Evolutionary conservation across 495 filamentous ascomycete genomes (phyloP), one percentile per base, ranked within the genome.

Genomic region (Penicillium coffeae): DNA sequence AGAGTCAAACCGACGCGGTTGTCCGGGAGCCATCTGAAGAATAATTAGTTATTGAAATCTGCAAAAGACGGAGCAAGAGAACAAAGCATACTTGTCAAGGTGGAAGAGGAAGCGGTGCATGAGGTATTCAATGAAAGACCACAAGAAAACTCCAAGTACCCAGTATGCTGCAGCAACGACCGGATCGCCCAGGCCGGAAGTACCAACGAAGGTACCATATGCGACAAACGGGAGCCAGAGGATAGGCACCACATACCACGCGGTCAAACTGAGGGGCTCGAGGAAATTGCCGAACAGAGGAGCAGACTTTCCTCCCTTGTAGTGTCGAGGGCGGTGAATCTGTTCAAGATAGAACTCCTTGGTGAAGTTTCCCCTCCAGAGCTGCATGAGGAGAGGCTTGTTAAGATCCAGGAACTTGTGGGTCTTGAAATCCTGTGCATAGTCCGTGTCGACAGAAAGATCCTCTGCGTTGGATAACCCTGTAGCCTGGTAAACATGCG

Each of bases 221-320:
- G 71, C 55, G n/a, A 93, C 78, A 9, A 70, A 73, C 15, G 94
- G 94, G n/a, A 92, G 60, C 94, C 94, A 99, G 8, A 95, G 35
- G 0, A 78, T 72, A 9, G 94, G 94, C 12, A 97, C 77, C 37
- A 93, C 62, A 81, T 85, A 97, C 90, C 91, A 97, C 5, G 91
- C 80, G 7, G 94, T 97, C 72, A 90, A 87, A 66, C 86, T 89
- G 20, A 99, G 72, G 6, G 94, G 94, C 68, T 99, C 94, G 9
- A 99, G 77, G 70, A 97, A 93, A 69, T 99, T 99, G 35, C 94
- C 94, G 68, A 99, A 99, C 21, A 99, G 68, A 6, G 93, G 94
- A 22, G 94, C 93, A 4, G 90, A 95, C 48, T 83, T 82, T 34
- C 93, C 93, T 43, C 90, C 89, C 57, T 81, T 90, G 78, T 96